Evolutionary conservation across 2,329 filamentous ascomycete genomes (phyloP), one percentile per base, ranked within the genome.

Genomic region (Arthroderma sp.): DNA sequence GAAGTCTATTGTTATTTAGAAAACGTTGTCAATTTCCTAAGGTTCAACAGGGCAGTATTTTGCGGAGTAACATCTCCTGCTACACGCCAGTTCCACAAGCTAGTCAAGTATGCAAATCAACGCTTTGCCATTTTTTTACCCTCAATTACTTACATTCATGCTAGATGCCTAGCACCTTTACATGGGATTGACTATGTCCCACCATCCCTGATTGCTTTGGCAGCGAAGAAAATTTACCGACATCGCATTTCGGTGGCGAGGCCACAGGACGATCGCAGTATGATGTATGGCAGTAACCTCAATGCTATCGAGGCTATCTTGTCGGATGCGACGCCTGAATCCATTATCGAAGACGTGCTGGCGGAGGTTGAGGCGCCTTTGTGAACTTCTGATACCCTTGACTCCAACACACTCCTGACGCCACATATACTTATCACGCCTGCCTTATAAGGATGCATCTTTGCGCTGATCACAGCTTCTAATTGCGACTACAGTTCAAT

Each of bases 261-360:
- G 1, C 79, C 88, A 0, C 79, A 82, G 60, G 81, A 83, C 58
- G 93, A 97, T 73, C 79, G 90, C 52, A 96, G 90, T 68, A 80
- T 95, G 76, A 88, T 95, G 69, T 98, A 94, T 83, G 93, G 93
- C 0, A 96, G 91, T 69, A 83, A 86, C 56, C 63, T 86, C 0
- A 77, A 79, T 31, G 86, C 87, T 2, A 81, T 96, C 1, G 77
- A 80, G 61, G 77, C 79, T 15, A 63, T 90, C 53, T 72, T 96
- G 1, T 81, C 85, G 2, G 76, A 76, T 33, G 70, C 81, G 2
- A 80, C 75, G 1, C 73, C 77, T 1, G 79, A 81, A 54, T 74
- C 76, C 59, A 79, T 82, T 2, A 74, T 84, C 44, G 80, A 83
- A 54, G 77, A 81, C 47, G 79, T 83, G 13, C 65, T 84, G n/a